Conservation (phyloP, 164 flowering plant species). For the Dillenia turbinata region DNA sequence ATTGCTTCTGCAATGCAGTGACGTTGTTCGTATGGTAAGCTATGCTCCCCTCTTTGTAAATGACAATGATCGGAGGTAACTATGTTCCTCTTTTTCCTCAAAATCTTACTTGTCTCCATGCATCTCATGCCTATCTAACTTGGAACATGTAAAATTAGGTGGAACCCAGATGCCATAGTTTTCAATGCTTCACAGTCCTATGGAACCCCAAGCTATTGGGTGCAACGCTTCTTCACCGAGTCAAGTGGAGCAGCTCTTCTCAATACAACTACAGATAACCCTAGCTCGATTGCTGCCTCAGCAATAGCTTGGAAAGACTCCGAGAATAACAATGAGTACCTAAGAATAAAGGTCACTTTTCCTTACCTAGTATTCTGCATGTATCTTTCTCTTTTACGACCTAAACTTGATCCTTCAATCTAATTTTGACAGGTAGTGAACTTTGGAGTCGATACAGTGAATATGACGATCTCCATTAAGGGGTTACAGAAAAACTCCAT, state of each 20-base stretch:
- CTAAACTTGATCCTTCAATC: no score
- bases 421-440: conserved; percentile 63
- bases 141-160: conserved; percentile 25
- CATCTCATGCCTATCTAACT: no score
- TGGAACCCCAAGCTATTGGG: conserved; percentile 95
- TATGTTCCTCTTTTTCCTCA: neutral
- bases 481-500: conserved; percentile 46
- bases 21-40: conserved; percentile 82
- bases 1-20: conserved; percentile 51
- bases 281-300: conserved; percentile 57
- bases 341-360: conserved; percentile 61
- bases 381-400: no score
- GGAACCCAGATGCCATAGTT: conserved; percentile 95
- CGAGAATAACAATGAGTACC: conserved; percentile 27
- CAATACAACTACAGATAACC: conserved; percentile 29
- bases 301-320: conserved; percentile 58
- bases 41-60: conserved; percentile 96
- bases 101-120: neutral
- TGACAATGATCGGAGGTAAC: conserved; percentile 68
- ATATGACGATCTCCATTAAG: conserved; percentile 40
- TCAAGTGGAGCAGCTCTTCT: conserved; percentile 88
- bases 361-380: no score
- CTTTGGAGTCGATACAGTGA: conserved; percentile 51
- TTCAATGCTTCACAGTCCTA: conserved; percentile 63
- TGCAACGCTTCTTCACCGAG: conserved; percentile 66